Conservation (phyloP, 805 yeast genomes). For the Naumovozyma castellii region DNA sequence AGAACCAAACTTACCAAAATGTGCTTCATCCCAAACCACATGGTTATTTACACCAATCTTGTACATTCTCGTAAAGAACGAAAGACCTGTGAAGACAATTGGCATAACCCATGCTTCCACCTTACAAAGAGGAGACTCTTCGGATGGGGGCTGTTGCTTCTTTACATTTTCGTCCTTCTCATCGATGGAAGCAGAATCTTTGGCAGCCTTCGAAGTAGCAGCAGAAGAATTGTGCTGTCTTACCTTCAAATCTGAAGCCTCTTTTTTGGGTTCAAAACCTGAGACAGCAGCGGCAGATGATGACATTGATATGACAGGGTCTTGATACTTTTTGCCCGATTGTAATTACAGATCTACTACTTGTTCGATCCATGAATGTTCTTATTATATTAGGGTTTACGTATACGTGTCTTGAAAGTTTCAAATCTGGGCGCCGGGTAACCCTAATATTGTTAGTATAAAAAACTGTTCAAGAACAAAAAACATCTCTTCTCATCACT, state of each 20-base stretch:
- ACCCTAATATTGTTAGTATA: neutral
- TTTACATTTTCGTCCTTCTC: constrained; percentile 1
- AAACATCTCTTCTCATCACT: no score
- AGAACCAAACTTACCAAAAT: constrained; percentile 81
- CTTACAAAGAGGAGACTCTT: constrained; percentile 6
- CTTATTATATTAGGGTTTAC: neutral
- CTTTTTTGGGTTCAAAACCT: neutral
- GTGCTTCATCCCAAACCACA: constrained; percentile 88
- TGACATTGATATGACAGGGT: no score
- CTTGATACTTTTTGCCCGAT: no score
- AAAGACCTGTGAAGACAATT: constrained; percentile 34
- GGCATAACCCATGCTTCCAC: constrained; percentile 36
- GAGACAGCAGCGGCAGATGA: neutral
- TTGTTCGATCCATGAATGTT: no score
- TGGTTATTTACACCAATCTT: constrained; percentile 45
- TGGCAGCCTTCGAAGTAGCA: neutral
- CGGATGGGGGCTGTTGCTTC: neutral
- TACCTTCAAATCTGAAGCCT: neutral
- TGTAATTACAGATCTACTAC: no score
- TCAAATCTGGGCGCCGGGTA: neutral
- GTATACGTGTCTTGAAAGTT: neutral
- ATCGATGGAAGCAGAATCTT: neutral
- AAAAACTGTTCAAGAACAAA: no score
- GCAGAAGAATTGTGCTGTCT: neutral
- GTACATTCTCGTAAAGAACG: constrained; percentile 50